phyloP scores from a whole-genome alignment of 1,284 basidiomycete genomes.

The Phylloboletellus chloephorus region DNA sequence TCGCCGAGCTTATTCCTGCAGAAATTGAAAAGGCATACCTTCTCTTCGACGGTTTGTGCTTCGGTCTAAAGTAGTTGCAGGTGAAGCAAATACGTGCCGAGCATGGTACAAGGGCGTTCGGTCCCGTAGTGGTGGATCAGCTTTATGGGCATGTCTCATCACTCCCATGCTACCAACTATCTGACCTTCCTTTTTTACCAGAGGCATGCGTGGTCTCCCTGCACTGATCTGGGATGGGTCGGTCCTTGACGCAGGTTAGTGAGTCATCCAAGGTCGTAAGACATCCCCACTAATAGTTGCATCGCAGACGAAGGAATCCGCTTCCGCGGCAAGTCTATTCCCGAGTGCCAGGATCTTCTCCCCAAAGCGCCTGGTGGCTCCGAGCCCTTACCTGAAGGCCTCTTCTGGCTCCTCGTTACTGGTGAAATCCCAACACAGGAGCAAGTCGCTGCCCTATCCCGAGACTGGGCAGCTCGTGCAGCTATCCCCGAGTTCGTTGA shows the following conservation, averaged over 20 bases:
- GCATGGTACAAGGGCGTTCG: conserved; percentile 88
- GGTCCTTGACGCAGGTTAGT: conserved; percentile 79
- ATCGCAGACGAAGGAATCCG: conserved; percentile 87
- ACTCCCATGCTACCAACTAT: background rate
- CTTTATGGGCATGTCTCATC: conserved; percentile 63
- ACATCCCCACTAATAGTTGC: conserved; percentile 6
- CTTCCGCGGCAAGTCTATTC: conserved; percentile 91
- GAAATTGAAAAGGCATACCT: conserved; percentile 75
- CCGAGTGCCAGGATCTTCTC: conserved; percentile 80
- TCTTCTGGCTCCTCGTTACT: conserved; percentile 94
- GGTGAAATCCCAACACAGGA: conserved; percentile 88
- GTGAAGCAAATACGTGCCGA: conserved; percentile 79
- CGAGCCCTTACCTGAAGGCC: conserved; percentile 89
- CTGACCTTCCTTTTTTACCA: conserved; percentile 33
- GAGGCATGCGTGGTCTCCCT: conserved; percentile 89
- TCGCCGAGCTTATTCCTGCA: conserved; percentile 85
- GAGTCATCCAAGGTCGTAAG: background rate
- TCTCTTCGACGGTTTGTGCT: conserved; percentile 1
- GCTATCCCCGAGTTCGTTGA: conserved; percentile 89
- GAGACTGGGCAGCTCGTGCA: conserved; percentile 89
- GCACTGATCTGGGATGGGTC: conserved; percentile 94
- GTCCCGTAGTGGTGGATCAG: conserved; percentile 87
- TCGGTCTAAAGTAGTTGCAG: conserved; percentile 34
- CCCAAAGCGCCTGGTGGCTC: conserved; percentile 86
- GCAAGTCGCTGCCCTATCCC: conserved; percentile 80